Evolutionary conservation across 2,329 filamentous ascomycete species (phyloP), one percentile per base, ranked within the genome.

Genomic region (Trichocomaceae sp.): DNA sequence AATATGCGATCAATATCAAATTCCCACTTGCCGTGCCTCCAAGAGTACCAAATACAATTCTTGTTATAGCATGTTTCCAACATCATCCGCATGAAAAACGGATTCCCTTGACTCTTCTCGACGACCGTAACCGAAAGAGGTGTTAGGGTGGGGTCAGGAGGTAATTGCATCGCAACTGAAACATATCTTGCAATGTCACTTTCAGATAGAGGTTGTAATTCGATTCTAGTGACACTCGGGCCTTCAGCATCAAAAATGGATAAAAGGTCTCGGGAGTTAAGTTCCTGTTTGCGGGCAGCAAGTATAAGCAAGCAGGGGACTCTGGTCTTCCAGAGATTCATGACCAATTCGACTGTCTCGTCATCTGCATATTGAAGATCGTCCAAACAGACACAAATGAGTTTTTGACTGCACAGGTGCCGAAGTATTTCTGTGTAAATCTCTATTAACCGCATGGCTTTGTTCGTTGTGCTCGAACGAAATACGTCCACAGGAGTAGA

Each of bases 61-160:
- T 89, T 93, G 41, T 88, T 83, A 68, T 95, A 85, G 67, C 89
- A 95, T 2, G 87, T 86, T 64, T 88, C 88, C 4, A 96, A 80
- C 81, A 96, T 95, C 71, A 96, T 89, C 54, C 89, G 81, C 69
- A 96, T 87, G 64, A 93, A 95, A 64, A 96, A 96, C 0, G 90
- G 86, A 58, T 95, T 96, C 1, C 91, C 91, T 23, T 82, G 82
- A 8, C 88, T 92, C 72, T 93, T 95, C 64, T 92, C 90, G 67
- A 95, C 88, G 5, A 96, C 83, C 9, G 96, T 88, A 6, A 90
- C 82, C 2, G 88, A 87, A 17, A 97, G 76, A 0, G 90, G 85
- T 1, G 88, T 75, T 1, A 93, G 81, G 47, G 90, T 87, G 33
- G 88, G 83, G 55, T 80, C 81, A 7, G 79, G 72, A 0, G 83